These are phyloP conservation scores for Xylariomycetidae sp. DNA, from an alignment of 2,329 filamentous ascomycete genomes.

Conservation along the genomic window DNA sequence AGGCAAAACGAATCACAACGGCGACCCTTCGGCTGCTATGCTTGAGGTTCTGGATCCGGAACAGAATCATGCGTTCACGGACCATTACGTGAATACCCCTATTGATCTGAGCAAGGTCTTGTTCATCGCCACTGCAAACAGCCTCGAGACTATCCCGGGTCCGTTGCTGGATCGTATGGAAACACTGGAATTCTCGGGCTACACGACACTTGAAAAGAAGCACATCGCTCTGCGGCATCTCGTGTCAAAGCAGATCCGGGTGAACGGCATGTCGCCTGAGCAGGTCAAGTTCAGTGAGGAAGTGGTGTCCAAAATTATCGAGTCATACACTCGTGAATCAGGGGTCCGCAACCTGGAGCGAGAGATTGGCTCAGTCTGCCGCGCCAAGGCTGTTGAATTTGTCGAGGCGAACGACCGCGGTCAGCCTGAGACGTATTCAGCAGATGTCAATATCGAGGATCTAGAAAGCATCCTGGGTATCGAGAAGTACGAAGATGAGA, in stretches of 20 bases:
- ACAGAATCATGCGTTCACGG: conserved; percentile 90
- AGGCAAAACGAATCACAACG: conserved; percentile 84
- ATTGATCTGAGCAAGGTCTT: conserved; percentile 94
- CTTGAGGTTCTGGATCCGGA: conserved; percentile 96
- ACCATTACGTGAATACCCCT: conserved; percentile 94
- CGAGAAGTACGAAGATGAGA: conserved; percentile 91
- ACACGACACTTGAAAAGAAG: conserved; percentile 94
- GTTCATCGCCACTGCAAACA: conserved; percentile 97
- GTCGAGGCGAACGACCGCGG: conserved; percentile 80
- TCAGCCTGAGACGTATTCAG: conserved; percentile 64
- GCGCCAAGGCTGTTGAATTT: conserved; percentile 91
- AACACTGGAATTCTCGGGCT: conserved; percentile 86
- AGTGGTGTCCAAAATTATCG: conserved; percentile 92
- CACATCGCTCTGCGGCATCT: conserved; percentile 91
- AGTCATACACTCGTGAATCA: conserved; percentile 91
- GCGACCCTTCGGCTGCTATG: conserved; percentile 95
- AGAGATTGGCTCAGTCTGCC: conserved; percentile 90
- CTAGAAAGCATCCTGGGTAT: conserved; percentile 88
- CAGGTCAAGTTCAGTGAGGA: conserved; percentile 75
- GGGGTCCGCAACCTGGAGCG: conserved; percentile 95
- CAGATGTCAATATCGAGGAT: conserved; percentile 70
- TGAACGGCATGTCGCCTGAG: conserved; percentile 75
- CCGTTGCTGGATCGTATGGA: conserved; percentile 96
- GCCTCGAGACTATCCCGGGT: conserved; percentile 88
- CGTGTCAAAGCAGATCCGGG: conserved; percentile 91